Percentiles rank a stretch among this genome's conserved stretches.
Conservation (phyloP, 208 protist genomes). For the Leishmania martiniquensis region DNA sequence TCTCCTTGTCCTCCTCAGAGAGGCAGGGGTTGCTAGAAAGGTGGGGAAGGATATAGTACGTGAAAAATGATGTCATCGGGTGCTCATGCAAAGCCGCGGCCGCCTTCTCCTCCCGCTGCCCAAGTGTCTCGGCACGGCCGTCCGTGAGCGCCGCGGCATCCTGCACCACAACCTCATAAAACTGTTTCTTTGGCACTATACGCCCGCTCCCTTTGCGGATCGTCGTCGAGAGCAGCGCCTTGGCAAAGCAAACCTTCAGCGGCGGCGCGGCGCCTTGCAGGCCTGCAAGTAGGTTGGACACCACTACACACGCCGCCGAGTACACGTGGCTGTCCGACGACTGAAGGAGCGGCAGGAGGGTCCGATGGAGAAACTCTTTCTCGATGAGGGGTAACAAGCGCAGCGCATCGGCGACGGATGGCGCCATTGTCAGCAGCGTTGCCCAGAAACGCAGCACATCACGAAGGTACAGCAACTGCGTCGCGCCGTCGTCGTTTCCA, state of each 20-base stretch:
- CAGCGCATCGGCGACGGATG: constrained; percentile 45
- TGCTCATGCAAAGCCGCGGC: constrained; percentile 13
- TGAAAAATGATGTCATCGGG: constrained; percentile 42
- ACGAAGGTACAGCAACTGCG: constrained; percentile 61
- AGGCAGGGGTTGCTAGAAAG: constrained; percentile 42
- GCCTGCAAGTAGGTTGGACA: constrained; percentile 38
- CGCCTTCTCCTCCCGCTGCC: constrained; percentile 25
- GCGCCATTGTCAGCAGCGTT: constrained; percentile 43
- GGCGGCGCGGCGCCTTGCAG: constrained; percentile 20
- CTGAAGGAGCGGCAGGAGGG: constrained; percentile 66
- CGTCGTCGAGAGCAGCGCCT: constrained; percentile 42
- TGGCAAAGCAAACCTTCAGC: constrained; percentile 37
- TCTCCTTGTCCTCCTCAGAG: constrained; percentile 42
- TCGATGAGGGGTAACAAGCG: constrained; percentile 38
- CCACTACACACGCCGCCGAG: constrained; percentile 50
- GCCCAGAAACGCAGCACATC: constrained; percentile 71
- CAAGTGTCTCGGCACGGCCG: constrained; percentile 1
- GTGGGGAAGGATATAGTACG: constrained; percentile 52
- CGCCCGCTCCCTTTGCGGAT: constrained; percentile 38
- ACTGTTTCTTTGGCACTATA: constrained; percentile 14
- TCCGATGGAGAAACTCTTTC: constrained; percentile 48
- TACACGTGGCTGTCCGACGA: constrained; percentile 59
- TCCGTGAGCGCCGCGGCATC: constrained; percentile 12
- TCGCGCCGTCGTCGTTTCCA: constrained; percentile 60
- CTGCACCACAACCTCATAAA: constrained; percentile 28